phyloP scores from a whole-genome alignment of 2,329 filamentous ascomycete genomes.

The Aspergillus tubingensis region DNA sequence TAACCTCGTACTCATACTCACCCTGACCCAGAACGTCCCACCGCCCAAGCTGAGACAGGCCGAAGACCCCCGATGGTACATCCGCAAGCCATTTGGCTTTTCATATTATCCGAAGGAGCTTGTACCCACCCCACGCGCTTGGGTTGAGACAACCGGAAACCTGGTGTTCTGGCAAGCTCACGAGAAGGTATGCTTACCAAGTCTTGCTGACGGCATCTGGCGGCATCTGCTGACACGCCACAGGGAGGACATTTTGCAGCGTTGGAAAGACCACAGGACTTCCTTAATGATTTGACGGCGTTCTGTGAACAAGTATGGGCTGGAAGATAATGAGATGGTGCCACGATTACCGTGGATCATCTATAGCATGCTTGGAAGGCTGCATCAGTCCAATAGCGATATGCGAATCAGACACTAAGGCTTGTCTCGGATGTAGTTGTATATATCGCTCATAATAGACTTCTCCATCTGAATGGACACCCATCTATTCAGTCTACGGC shows the following conservation, averaged over 20 bases:
- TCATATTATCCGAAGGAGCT: constrained; percentile 51
- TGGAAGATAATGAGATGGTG: neutral
- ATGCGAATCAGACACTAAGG: neutral
- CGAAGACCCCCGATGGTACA: constrained; percentile 24
- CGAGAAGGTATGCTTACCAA: constrained; percentile 28
- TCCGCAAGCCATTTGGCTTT: constrained; percentile 51
- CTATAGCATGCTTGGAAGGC: neutral
- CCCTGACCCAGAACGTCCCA: constrained; percentile 9
- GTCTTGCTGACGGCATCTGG: neutral
- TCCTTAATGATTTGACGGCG: constrained; percentile 48
- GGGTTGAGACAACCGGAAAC: constrained; percentile 40
- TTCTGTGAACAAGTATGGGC: constrained; percentile 37
- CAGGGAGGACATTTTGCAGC: constrained; percentile 59
- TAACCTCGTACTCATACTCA: neutral
- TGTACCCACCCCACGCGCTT: constrained; percentile 41
- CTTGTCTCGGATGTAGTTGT: neutral
- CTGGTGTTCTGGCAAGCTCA: constrained; percentile 42
- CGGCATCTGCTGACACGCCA: neutral
- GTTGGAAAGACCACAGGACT: constrained; percentile 43
- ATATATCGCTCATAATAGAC: neutral
- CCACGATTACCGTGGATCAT: neutral
- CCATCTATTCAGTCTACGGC: neutral
- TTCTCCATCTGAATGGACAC: neutral
- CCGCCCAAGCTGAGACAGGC: neutral
- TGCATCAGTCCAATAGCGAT: neutral